Evolutionary conservation across 305 asterid species (phyloP).

Genomic region (Ruellia speciosa): DNA sequence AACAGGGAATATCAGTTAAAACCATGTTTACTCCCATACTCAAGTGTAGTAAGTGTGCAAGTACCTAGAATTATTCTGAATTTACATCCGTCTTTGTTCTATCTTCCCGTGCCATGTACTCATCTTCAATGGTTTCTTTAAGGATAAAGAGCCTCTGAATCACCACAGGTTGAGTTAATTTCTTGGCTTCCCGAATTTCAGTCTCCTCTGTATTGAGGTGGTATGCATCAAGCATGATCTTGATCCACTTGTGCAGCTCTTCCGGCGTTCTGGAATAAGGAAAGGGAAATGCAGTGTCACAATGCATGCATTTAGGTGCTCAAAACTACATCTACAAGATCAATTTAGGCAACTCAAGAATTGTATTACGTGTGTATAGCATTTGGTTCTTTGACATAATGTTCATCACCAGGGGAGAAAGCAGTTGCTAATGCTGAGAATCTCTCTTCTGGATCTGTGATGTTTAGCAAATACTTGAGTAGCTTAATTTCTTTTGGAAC

Average conservation of each 20-base stretch:
- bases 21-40: too few species aligned
- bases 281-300: background rate
- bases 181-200: slow-evolving; percentile 80
- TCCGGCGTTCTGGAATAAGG: slow-evolving; percentile 56
- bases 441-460: slow-evolving; percentile 88
- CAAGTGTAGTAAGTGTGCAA: background rate
- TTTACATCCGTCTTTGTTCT: slow-evolving; percentile 24
- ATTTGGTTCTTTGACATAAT: slow-evolving; percentile 50
- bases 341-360: background rate
- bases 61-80: background rate
- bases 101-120: slow-evolving; percentile 56
- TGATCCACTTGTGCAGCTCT: slow-evolving; percentile 94
- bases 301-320: background rate
- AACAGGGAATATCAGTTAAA: background rate
- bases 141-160: slow-evolving; percentile 85
- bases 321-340: background rate
- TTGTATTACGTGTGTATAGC: slow-evolving; percentile 71
- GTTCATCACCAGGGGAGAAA: slow-evolving; percentile 81
- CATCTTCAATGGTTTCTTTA: slow-evolving; percentile 77
- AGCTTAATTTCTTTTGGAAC: slow-evolving; percentile 85
- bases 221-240: slow-evolving; percentile 88
- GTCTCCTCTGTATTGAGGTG: slow-evolving; percentile 71
- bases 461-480: slow-evolving; percentile 73
- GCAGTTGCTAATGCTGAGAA: slow-evolving; percentile 92
- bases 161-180: slow-evolving; percentile 69